phyloP scores from a whole-genome alignment of 306 rosid species.

The Cyamopsis tetragonoloba region DNA sequence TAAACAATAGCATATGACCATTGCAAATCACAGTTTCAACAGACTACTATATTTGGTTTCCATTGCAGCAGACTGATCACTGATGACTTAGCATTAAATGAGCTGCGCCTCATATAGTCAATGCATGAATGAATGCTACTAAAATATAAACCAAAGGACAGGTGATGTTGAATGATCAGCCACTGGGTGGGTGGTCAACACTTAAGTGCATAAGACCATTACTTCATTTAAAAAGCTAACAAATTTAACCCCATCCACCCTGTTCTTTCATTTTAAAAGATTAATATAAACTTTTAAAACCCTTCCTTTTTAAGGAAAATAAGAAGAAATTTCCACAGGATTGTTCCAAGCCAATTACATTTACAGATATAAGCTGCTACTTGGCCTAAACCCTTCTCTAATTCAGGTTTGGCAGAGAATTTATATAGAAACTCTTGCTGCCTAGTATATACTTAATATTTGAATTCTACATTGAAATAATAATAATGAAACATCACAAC shows the following conservation, averaged over 20 bases:
- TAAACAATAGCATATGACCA: neutral
- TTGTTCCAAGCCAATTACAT: neutral
- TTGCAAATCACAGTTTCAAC: neutral
- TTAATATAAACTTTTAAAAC: neutral
- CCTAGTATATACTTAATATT: neutral
- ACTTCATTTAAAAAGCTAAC: neutral
- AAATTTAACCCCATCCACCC: neutral
- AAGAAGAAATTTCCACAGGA: neutral
- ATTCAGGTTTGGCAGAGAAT: neutral
- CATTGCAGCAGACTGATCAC: too few species aligned
- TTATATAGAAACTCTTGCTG: neutral
- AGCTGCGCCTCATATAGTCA: neutral
- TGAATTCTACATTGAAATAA: neutral
- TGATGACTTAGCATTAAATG: neutral
- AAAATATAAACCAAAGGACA: neutral
- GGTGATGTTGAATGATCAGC: neutral
- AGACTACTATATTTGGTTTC: too few species aligned
- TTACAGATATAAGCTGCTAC: slow-evolving; percentile 11
- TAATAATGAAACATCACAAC: neutral
- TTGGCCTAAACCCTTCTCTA: neutral
- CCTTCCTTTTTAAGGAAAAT: neutral
- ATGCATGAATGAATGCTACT: neutral
- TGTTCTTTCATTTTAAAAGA: neutral
- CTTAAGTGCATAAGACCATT: neutral
- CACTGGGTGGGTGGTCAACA: neutral